Evolutionary conservation across 371 early-diverging fungal species (phyloP), one percentile per base, ranked within the genome.

Genomic region (Mortierella sp.): DNA sequence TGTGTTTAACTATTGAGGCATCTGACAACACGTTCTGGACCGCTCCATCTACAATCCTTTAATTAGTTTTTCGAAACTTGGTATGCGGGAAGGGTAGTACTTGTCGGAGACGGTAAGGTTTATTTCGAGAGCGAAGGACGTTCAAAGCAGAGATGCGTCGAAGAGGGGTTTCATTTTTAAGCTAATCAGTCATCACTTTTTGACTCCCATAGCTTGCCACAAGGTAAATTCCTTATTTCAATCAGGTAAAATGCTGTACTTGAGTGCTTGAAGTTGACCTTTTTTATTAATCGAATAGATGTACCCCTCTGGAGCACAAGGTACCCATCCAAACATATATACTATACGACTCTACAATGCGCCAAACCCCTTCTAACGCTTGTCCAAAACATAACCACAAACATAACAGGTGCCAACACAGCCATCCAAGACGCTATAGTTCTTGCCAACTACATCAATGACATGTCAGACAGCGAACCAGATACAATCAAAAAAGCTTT

Each of bases 31-130:
- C 40, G n/a, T 52, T 35, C 20, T 18, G 39, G 35, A 10, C 39
- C 30, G 20, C 14, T 18, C 20, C 20, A 18, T 14, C 47, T 47
- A 47, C 14, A 18, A 24, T 11, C 57, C 26, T 8, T 59, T 35
- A 26, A 10, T 4, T 60, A 72, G 72, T 72, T 72, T 28, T 72
- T 72, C n/a, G 66, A 72, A 30, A 72, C 72, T 8, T 72, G 72
- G 72, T 61, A 51, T 20, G 18, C 52, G 37, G 43, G 43, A 20
- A 39, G 66, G 18, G 51, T 66, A 0, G 66, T 62, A 1, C 72
- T 72, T 1, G 61, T 72, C 6, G 72, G 72, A 2, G 72, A 72
- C 61, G 72, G 72, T 72, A 52, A 52, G 40, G 43, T 43, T 35
- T 16, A 62, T 62, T 22, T 18, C 9, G 24, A 14, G 45, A 18